Conservation (phyloP, 1,284 basidiomycete species). For the Trichosporon sp. region DNA sequence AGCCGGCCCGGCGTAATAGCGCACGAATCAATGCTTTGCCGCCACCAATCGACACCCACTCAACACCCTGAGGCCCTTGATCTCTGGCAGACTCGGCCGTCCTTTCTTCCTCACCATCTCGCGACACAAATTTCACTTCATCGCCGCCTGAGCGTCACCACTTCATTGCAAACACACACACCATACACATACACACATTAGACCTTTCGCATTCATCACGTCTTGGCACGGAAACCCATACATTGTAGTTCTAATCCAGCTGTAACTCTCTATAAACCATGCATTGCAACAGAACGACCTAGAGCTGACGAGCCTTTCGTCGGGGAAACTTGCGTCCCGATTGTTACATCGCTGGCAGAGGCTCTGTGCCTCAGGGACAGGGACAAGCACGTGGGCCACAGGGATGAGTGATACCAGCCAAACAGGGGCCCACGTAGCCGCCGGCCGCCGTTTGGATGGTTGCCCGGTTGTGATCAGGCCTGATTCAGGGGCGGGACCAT, state of each 20-base stretch:
- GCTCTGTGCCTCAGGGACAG: slow-evolving; percentile 1
- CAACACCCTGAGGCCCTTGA: slow-evolving; percentile 11
- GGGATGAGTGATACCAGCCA: not conserved
- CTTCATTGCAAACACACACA: not conserved
- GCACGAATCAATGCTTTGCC: not conserved
- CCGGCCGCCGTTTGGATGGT: too few relatives aligned
- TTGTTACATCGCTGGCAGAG: not conserved
- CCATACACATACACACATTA: not conserved
- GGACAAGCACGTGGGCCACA: not conserved
- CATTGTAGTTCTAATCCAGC: slow-evolving; percentile 1
- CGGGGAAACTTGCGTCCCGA: not conserved
- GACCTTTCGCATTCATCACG: not conserved
- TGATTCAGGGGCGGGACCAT: not conserved
- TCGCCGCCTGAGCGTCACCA: not conserved
- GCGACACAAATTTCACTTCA: not conserved
- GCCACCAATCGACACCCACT: not conserved
- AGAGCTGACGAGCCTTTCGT: not conserved
- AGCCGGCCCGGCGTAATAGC: not conserved
- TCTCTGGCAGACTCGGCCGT: slow-evolving; percentile 18
- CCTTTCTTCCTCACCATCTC: not conserved
- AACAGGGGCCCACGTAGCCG: not conserved
- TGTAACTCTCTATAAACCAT: not conserved
- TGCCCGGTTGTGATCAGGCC: not conserved
- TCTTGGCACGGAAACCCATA: not conserved
- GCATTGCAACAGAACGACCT: not conserved